These are phyloP conservation scores for Salvia splendens DNA, from an alignment of 257 asterid species.

Conservation along the genomic window DNA sequence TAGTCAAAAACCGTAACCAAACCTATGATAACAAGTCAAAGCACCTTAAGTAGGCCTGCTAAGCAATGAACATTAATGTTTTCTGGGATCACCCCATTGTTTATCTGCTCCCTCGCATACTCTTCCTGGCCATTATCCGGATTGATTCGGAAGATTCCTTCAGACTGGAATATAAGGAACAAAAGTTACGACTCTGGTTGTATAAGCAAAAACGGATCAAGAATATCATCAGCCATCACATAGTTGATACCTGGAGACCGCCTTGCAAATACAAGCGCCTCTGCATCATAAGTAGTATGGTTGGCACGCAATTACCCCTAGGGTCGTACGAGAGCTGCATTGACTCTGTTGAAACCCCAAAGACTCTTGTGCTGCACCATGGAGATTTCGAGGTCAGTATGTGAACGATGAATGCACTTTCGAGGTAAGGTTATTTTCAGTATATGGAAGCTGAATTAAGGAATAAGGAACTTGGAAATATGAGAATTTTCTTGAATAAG, in stretches of 20 bases:
- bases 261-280: constrained; percentile 71
- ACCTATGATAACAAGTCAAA: neutral
- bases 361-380: constrained; percentile 63
- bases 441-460: neutral
- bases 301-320: constrained; percentile 85
- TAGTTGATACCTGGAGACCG: constrained; percentile 65
- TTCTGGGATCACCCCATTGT: constrained; percentile 58
- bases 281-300: constrained; percentile 88
- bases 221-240: neutral
- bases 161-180: constrained; percentile 44
- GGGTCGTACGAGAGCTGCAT: constrained; percentile 92
- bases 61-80: constrained; percentile 77
- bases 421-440: neutral
- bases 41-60: constrained; percentile 81
- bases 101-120: constrained; percentile 61
- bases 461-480: neutral
- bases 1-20: neutral
- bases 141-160: constrained; percentile 82
- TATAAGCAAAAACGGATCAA: neutral
- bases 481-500: neutral
- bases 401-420: neutral
- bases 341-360: constrained; percentile 91
- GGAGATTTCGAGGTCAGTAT: constrained; percentile 14
- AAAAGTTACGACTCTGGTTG: neutral
- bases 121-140: constrained; percentile 76